Evolutionary conservation across 768 basidiomycete species (phyloP).

Genomic region (Hericium erinaceus): DNA sequence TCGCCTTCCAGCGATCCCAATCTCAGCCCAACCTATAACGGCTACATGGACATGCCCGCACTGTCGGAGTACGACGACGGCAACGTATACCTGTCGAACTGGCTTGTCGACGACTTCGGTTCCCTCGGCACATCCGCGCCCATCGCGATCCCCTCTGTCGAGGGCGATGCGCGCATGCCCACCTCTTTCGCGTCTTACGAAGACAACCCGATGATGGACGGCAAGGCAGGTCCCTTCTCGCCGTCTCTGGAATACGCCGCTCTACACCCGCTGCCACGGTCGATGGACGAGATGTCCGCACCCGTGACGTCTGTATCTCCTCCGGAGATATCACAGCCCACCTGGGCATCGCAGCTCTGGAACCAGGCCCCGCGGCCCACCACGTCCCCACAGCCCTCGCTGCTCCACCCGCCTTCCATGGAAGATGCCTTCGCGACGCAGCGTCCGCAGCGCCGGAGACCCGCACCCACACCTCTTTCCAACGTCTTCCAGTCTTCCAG

Average conservation of each 20-base stretch:
- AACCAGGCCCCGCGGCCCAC: constrained; percentile 23
- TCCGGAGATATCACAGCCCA: constrained; percentile 50
- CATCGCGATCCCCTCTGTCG: constrained; percentile 44
- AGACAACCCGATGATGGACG: constrained; percentile 25
- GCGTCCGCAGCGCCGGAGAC: constrained; percentile 27
- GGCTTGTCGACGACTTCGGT: constrained; percentile 53
- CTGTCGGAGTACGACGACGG: constrained; percentile 32
- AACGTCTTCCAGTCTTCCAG: constrained; percentile 62
- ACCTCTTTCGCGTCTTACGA: constrained; percentile 42
- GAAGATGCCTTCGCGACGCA: constrained; percentile 33
- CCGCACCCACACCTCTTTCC: constrained; percentile 35
- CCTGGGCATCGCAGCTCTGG: constrained; percentile 64
- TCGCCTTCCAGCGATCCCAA: constrained; percentile 28
- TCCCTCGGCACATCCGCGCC: constrained; percentile 37
- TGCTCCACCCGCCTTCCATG: constrained; percentile 25
- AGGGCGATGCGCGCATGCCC: constrained; percentile 29
- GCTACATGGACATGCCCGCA: constrained; percentile 25
- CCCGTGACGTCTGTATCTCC: constrained; percentile 43
- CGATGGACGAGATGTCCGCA: constrained; percentile 22
- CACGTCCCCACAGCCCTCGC: constrained; percentile 34
- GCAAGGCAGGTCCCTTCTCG: constrained; percentile 45
- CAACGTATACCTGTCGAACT: constrained; percentile 35
- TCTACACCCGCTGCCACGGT: constrained; percentile 49
- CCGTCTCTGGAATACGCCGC: constrained; percentile 48
- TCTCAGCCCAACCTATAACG: constrained; percentile 24